phyloP scores from a whole-genome alignment of 2,329 filamentous ascomycete genomes.

The Phoma sp. region DNA sequence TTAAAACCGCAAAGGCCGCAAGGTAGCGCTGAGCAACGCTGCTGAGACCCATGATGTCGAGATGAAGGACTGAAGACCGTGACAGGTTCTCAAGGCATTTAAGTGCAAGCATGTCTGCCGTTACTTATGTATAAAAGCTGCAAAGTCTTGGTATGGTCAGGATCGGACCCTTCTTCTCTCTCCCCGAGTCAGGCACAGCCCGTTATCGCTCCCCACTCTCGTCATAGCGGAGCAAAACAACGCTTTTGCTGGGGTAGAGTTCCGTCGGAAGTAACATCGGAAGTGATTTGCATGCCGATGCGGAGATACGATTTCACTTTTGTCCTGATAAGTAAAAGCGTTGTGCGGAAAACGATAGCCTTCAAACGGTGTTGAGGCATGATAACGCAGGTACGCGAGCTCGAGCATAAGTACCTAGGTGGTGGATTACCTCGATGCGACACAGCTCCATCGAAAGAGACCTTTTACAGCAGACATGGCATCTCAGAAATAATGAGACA shows the following conservation, averaged over 20 bases:
- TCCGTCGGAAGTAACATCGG: slow-evolving; percentile 18
- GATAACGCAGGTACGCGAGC: background rate
- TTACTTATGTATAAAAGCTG: slow-evolving; percentile 2
- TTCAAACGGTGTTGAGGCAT: background rate
- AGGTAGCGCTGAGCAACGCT: slow-evolving; percentile 9
- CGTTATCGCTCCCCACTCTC: slow-evolving; percentile 18
- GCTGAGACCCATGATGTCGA: slow-evolving; percentile 12
- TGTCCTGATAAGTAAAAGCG: background rate
- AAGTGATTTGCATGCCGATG: slow-evolving; percentile 6
- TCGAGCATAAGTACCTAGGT: too few species aligned
- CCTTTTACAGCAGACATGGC: too few species aligned
- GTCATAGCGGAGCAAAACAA: slow-evolving; percentile 17
- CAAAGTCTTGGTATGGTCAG: slow-evolving; percentile 5
- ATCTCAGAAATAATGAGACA: background rate
- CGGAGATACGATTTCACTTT: background rate
- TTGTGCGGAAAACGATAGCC: background rate
- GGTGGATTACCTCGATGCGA: background rate
- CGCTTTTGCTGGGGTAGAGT: slow-evolving; percentile 1
- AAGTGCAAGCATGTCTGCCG: background rate
- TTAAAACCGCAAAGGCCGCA: slow-evolving; percentile 7
- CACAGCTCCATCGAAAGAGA: background rate
- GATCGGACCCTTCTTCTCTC: background rate
- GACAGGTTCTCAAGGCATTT: background rate
- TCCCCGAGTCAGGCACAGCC: slow-evolving; percentile 8
- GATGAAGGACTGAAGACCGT: background rate